Conservation (phyloP, 805 yeast genomes). For the Sugiyamaella floridensis region DNA sequence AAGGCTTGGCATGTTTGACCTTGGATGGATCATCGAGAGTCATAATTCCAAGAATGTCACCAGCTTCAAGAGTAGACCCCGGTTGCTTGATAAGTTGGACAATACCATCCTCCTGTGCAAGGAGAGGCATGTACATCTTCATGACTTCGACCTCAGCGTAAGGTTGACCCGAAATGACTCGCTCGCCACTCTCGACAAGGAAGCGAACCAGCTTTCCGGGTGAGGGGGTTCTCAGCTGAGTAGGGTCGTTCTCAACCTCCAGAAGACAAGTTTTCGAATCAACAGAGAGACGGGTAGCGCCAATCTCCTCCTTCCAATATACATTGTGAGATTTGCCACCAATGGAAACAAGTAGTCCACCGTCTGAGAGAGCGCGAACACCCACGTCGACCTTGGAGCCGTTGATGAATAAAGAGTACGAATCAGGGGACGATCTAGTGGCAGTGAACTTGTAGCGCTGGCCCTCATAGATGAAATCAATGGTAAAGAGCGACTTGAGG, state of each 20-base stretch:
- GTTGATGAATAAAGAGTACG: slow-evolving; percentile 83
- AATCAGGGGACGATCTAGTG: slow-evolving; percentile 81
- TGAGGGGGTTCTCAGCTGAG: slow-evolving; percentile 96
- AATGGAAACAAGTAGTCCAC: slow-evolving; percentile 80
- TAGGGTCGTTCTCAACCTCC: slow-evolving; percentile 96
- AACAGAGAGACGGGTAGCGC: slow-evolving; percentile 89
- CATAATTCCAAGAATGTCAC: slow-evolving; percentile 92
- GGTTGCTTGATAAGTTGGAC: slow-evolving; percentile 94
- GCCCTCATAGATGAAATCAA: slow-evolving; percentile 94
- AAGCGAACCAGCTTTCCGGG: slow-evolving; percentile 96
- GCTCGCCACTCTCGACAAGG: slow-evolving; percentile 93
- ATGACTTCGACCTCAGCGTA: slow-evolving; percentile 98
- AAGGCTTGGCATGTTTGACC: slow-evolving; percentile 94
- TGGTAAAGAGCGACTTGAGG: slow-evolving; percentile 80
- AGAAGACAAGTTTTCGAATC: slow-evolving; percentile 91
- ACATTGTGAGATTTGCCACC: slow-evolving; percentile 93
- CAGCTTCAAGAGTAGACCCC: slow-evolving; percentile 94
- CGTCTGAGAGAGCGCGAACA: slow-evolving; percentile 85
- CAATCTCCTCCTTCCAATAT: slow-evolving; percentile 96
- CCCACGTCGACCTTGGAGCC: slow-evolving; percentile 88
- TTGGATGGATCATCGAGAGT: slow-evolving; percentile 94
- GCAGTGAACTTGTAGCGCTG: slow-evolving; percentile 90
- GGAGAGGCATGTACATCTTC: slow-evolving; percentile 98
- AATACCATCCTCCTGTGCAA: slow-evolving; percentile 89
- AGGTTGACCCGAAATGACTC: slow-evolving; percentile 82